phyloP scores from a whole-genome alignment of 148 eudicot species.

The Silene conica region DNA sequence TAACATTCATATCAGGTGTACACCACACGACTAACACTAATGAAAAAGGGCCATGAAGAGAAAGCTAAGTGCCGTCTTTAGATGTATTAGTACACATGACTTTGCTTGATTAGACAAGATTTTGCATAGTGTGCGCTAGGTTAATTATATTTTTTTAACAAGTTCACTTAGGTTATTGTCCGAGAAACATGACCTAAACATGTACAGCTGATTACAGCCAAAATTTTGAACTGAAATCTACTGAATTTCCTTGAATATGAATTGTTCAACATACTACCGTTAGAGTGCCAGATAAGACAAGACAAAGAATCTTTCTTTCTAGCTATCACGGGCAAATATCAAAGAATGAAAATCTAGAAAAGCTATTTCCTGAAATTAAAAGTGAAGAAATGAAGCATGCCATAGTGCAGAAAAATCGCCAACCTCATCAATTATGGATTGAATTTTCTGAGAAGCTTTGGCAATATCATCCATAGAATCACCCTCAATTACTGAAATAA shows the following conservation, averaged over 20 bases:
- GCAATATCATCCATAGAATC: conserved; percentile 46
- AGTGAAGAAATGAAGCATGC: background rate
- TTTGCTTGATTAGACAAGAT: no score
- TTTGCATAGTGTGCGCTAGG: no score
- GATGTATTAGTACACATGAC: no score
- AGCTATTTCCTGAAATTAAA: background rate
- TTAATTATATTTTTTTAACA: no score
- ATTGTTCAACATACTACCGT: no score
- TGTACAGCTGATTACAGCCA: background rate
- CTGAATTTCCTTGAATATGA: no score
- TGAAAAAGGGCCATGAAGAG: no score
- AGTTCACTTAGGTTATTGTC: no score
- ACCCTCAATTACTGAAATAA: conserved; percentile 55
- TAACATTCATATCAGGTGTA: no score
- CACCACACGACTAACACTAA: no score
- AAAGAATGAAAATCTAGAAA: background rate
- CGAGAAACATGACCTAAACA: no score
- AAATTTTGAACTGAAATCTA: background rate
- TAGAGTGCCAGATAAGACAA: background rate
- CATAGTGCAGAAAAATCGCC: conserved; percentile 1
- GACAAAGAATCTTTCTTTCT: background rate
- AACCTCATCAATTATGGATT: conserved; percentile 52
- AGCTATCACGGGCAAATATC: background rate
- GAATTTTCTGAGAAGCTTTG: conserved; percentile 55
- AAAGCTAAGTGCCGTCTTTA: no score